A percentile compares a stretch with the other conserved stretches of the same genome.
Conservation (phyloP, 257 asterid species). For the Gardenia jasminoides region DNA sequence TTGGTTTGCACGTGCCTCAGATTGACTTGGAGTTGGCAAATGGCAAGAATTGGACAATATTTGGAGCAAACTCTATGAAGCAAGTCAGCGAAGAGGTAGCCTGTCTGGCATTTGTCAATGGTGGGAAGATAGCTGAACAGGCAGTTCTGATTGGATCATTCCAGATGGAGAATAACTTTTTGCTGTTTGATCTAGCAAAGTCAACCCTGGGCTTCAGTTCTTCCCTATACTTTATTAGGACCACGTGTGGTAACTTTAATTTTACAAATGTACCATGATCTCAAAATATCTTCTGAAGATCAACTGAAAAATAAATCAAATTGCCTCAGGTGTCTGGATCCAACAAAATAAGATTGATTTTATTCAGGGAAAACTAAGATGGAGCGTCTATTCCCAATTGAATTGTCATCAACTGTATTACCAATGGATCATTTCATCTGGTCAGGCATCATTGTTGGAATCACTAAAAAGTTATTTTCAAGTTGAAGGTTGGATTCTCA, state of each 20-base stretch:
- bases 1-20: conserved; percentile 47
- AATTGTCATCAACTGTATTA: not conserved
- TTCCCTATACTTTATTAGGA: conserved; percentile 34
- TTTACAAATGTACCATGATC: conserved; percentile 5
- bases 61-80: conserved; percentile 58
- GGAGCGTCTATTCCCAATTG: not conserved
- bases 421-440: not conserved
- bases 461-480: not conserved
- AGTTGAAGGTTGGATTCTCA: no score
- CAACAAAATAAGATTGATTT: not conserved
- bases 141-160: conserved; percentile 46
- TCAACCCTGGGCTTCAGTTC: conserved; percentile 52
- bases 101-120: conserved; percentile 35
- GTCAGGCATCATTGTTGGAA: not conserved
- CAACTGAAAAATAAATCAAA: not conserved
- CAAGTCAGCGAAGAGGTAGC: conserved; percentile 23
- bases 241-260: conserved; percentile 48
- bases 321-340: not conserved
- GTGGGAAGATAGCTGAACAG: conserved; percentile 8
- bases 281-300: not conserved
- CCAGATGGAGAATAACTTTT: conserved; percentile 49
- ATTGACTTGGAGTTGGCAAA: conserved; percentile 39
- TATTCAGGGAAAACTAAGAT: not conserved
- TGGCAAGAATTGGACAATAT: conserved; percentile 42
- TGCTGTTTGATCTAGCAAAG: conserved; percentile 48